These are phyloP conservation scores for Colletotrichum truncatum DNA, from an alignment of 2,329 filamentous ascomycete genomes.

Conservation along the genomic window DNA sequence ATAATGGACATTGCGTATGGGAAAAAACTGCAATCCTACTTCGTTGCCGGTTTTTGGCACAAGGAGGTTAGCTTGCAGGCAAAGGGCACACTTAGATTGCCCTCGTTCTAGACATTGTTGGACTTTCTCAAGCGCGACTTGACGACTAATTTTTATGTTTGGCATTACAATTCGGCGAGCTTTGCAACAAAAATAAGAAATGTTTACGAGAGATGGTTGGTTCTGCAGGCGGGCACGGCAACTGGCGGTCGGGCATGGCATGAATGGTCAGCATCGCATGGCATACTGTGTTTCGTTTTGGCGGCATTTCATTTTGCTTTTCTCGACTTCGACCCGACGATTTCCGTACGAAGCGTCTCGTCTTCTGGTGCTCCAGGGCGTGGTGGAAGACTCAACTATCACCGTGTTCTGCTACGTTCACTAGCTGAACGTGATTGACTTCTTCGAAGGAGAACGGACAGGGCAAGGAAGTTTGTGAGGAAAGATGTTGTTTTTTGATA, in stretches of 20 bases:
- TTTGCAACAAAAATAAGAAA: slow-evolving; percentile 23
- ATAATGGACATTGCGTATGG: not conserved
- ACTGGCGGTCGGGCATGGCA: slow-evolving; percentile 24
- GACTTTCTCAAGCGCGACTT: slow-evolving; percentile 28
- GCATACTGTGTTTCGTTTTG: slow-evolving; percentile 21
- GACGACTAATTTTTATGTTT: slow-evolving; percentile 27
- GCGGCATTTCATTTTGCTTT: slow-evolving; percentile 10
- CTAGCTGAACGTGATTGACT: not conserved
- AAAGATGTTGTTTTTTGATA: not conserved
- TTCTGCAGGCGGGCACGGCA: slow-evolving; percentile 18
- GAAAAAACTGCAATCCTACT: not conserved
- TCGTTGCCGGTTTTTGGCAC: not conserved
- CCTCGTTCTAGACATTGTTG: slow-evolving; percentile 14
- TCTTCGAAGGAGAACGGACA: not conserved
- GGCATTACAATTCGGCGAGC: slow-evolving; percentile 13
- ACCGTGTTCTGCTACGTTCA: not conserved
- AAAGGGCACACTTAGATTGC: slow-evolving; percentile 1
- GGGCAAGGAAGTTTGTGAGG: not conserved
- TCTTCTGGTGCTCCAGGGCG: not conserved
- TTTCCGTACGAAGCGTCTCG: not conserved
- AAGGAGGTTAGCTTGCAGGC: not conserved
- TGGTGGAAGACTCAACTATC: too few relatives aligned
- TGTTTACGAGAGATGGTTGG: slow-evolving; percentile 10
- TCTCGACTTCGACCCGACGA: not conserved
- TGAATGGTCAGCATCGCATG: slow-evolving; percentile 29